Evolutionary conservation across 176 grass and related monocot species (phyloP), one percentile per base, ranked within the genome.

Genomic region (Phoenix dactylifera): DNA sequence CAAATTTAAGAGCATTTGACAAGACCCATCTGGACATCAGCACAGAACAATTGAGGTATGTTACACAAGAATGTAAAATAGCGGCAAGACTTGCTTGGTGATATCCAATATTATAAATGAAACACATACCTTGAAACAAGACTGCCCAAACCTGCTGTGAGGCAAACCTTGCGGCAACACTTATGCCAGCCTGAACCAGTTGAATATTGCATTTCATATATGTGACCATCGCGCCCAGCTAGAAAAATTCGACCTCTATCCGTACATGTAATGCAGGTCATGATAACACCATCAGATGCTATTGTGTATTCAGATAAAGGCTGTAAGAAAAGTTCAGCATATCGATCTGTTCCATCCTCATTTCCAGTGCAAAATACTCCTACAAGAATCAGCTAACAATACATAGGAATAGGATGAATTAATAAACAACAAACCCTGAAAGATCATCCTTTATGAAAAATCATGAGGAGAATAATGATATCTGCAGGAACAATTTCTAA

Each of bases 121-220:
- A 44, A 67, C 23, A 64, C 12, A 16, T 75, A 97, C 92, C 92
- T 86, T 57, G 83, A 90, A 69, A 97, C 72, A 84, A 97, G 69
- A 52, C 78, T 97, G 50, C 86, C 86, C 44, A 89, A 69, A 70
- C 86, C 75, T 53, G 81, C 74, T 53, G 92, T 91, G 59, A 91
- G 73, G 67, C 92, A 97, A 79, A 97, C 69, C 67, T 81, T 87
- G 68, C 92, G 83, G 49, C 84, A 97, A 52, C 87, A 75, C 68
- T 88, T 97, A 74, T 77, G 80, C 92, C 92, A 97, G 35, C 87
- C 81, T 39, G 92, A 97, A 51, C 92, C 92, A 80, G 64, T 78
- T 63, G 92, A 85, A 60, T 97, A 97, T 57, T 88, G 76, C 57
- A 97, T 76, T 76, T 97, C 92, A 70, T 97, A 91, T 71, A 97